Evolutionary conservation across 2,329 filamentous ascomycete species (phyloP), one percentile per base, ranked within the genome.

Genomic region (Botrytis pseudocinerea): DNA sequence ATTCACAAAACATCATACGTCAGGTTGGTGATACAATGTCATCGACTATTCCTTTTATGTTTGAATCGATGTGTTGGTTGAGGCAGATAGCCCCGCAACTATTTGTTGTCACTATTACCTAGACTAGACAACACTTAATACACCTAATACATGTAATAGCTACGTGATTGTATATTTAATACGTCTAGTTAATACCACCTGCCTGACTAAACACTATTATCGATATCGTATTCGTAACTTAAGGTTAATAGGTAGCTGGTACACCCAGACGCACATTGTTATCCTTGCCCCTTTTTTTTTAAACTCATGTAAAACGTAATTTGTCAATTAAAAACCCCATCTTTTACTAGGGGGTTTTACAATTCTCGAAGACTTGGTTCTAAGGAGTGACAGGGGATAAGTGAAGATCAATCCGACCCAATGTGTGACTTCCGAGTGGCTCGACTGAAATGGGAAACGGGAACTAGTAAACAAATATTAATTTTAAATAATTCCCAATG

Each of bases 351-450:
- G 38, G 38, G 60, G 20, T 63, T 20, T 20, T 44, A 42, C 38
- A 25, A 62, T 62, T n/a, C 12, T 63, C 25, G 25, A 40, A 18
- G n/a, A 14, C 38, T 42, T 62, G 42, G 25, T n/a, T 22, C 25
- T 10, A 35, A 61, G 6, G 12, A 25, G 32, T 61, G 25, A n/a
- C 59, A 61, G 38, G 46, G 63, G 32, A 10, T 38, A 40, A 51
- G 25, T 51, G 46, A 48, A 51, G 63, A 66, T 51, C 63, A 51
- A 48, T 40, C 32, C 64, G 8, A 68, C 51, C 25, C 35, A 35
- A 40, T 54, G 25, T 68, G 48, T 57, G 48, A 48, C 64, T 68
- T 68, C 64, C 48, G 64, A 68, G 25, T 68, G 64, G 64, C 64
- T 68, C 46, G 35, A 68, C 48, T n/a, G 46, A 20, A 54, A 32